Base-by-base conservation (phyloP, 768 basidiomycete species). In the Phaffia australis region DNA sequence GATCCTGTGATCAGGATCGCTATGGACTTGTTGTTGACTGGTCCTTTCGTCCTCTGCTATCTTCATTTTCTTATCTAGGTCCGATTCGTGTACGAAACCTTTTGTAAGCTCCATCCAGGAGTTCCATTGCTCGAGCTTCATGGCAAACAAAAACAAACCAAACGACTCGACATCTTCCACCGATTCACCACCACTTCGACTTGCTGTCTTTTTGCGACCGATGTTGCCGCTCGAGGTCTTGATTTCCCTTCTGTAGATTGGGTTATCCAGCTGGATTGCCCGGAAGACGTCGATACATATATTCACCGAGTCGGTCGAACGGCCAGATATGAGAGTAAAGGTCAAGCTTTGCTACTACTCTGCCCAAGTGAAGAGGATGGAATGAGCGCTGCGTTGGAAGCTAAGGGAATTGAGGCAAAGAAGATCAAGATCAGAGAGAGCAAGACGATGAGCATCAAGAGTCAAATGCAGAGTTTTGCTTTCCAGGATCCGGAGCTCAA, bases 401-500 rank as follows among this genome's bases (percentile, higher is more conserved):
- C 82, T 72, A 94, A 91, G 76, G 82, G 81, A 11, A 79, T 99
- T 35, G 78, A 81, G 65, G 74, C 77, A 25, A 75, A 74, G 71
- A 85, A 84, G 74, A 92, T 94, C 78, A 95, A 94, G 77, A 86
- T 93, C 70, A 85, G 85, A 71, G 80, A 83, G 58, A 92, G 87
- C 77, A 95, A 93, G 79, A 87, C 87, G 55, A 84, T 86, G 72
- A 84, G 81, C 70, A 84, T 95, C 66, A 82, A 86, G 73, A 88
- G 88, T 70, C 87, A 92, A 75, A 80, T 98, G 55, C 95, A 99
- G 77, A 89, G 84, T 63, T 82, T 95, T 48, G 87, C 88, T 0
- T 99, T 98, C 78, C 85, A 91, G 78, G 91, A 93, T 66, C 89
- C 92, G 0, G 92, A 99, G 76, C 85, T 97, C 77, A 99, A 98